Evolutionary conservation across 345 rosid genomes (phyloP), one percentile per base, ranked within the genome.

Genomic region (Noccaea caerulescens): DNA sequence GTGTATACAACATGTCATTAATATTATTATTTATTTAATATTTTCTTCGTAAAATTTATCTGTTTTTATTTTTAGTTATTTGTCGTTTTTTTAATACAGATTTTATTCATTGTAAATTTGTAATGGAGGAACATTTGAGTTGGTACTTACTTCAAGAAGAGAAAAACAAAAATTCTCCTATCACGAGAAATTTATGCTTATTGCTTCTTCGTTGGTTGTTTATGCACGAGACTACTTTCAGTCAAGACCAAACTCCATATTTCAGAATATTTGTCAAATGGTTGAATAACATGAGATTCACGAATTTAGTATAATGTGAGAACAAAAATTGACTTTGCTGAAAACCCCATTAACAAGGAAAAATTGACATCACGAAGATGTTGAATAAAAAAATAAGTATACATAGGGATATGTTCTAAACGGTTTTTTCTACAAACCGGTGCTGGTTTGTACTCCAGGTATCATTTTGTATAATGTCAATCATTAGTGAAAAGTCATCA

Each of bases 1-100:
- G 75, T 63, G 33, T 69, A 49, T 20, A 11, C 71, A 76, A 76
- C 71, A 69, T 76, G 79, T 69, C 69, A 59, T 1, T 39, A 49
- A 11, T 66, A 27, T 55, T 44, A 27, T 25, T 25, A 25, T 25
- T 2, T 25, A 16, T 16, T 16, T 16, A 43, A 46, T 3, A 2
- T 27, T 25, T 30, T 37, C 1, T 18, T 2, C n/a, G 34, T 32
- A 43, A 32, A 34, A 12, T 23, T 34, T 38, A 12, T 45, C 0
- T 42, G 0, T 25, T 8, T 10, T 63, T 39, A 32, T 13, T 4
- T 52, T 43, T 23, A 44, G 39, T 54, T 54, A 8, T 13, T 54
- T 71, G 23, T 37, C 27, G 10, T 50, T 55, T 60, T 13, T 72
- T 12, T 4, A 1, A 16, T 1, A 4, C 25, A 23, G 5, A 65